These are phyloP conservation scores for Pseudoturritis turrita DNA, from an alignment of 345 rosid species.

Conservation along the genomic window DNA sequence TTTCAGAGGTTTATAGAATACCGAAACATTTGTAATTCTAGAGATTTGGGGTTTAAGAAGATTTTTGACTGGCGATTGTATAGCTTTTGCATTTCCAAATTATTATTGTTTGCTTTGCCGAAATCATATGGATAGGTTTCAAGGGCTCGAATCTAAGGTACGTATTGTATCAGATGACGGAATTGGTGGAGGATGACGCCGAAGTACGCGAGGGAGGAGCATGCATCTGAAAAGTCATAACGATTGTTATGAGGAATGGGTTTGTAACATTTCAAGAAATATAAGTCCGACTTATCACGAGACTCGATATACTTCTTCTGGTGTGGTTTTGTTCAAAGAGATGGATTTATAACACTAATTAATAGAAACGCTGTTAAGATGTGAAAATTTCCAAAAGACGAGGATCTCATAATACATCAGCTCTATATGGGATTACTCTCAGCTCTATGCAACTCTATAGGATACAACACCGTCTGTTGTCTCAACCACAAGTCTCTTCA, in stretches of 20 bases:
- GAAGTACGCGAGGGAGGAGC: too few species aligned
- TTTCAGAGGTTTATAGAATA: constrained; percentile 27
- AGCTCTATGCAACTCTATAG: constrained; percentile 39
- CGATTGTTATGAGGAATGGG: not conserved
- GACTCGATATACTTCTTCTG: too few species aligned
- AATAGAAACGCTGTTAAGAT: not conserved
- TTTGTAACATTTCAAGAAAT: not conserved
- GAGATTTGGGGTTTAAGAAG: constrained; percentile 18
- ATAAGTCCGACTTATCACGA: too few species aligned
- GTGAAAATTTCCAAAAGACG: not conserved
- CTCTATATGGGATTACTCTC: not conserved
- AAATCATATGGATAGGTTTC: not conserved
- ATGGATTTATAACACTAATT: not conserved
- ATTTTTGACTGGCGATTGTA: constrained; percentile 2
- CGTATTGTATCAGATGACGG: too few species aligned
- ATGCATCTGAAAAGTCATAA: too few species aligned
- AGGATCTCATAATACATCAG: not conserved
- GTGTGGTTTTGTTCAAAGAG: not conserved
- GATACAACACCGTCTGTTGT: constrained; percentile 50
- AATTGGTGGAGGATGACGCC: too few species aligned
- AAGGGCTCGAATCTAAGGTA: too few species aligned
- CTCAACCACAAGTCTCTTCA: constrained; percentile 63
- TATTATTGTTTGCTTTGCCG: not conserved
- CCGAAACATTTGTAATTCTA: constrained; percentile 28
- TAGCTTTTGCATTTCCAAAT: not conserved